Evolutionary conservation across 2,329 filamentous ascomycete species (phyloP).

Genomic region (Scolecobasidium constrictum): DNA sequence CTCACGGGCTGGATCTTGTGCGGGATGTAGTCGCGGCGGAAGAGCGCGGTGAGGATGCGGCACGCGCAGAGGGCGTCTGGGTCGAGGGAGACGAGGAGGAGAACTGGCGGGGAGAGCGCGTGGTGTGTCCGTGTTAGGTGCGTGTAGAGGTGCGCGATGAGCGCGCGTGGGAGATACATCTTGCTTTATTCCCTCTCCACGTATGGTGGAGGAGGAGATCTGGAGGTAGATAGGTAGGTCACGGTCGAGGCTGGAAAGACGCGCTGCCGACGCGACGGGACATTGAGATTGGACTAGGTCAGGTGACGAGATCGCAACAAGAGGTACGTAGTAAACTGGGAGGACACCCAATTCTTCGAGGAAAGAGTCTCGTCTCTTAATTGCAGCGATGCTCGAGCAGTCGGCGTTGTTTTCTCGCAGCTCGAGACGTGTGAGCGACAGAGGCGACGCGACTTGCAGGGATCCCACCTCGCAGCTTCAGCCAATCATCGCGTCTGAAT

Average conservation of each 20-base stretch:
- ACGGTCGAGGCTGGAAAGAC: slow-evolving; percentile 1
- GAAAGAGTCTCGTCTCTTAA: not conserved
- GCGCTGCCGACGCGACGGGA: slow-evolving; percentile 6
- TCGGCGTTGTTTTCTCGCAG: not conserved
- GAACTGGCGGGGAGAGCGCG: slow-evolving; percentile 79
- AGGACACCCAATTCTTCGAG: not conserved
- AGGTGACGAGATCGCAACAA: not conserved
- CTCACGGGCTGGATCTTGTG: slow-evolving; percentile 95
- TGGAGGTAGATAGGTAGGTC: too few species aligned
- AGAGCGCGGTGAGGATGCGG: slow-evolving; percentile 81
- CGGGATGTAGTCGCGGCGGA: slow-evolving; percentile 94
- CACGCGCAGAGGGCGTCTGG: slow-evolving; percentile 93
- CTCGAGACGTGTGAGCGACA: not conserved
- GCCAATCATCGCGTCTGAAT: too few species aligned
- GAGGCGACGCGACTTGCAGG: too few species aligned
- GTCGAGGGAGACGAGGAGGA: slow-evolving; percentile 86
- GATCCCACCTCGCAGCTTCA: too few species aligned
- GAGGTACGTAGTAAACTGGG: not conserved
- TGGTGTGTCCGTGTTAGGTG: slow-evolving; percentile 81
- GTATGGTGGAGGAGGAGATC: too few species aligned
- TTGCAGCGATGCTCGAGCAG: not conserved
- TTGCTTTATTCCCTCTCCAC: not conserved
- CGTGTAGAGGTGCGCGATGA: slow-evolving; percentile 84
- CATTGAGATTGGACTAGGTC: slow-evolving; percentile 5
- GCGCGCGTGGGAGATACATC: slow-evolving; percentile 90